Percentiles rank a stretch among this genome's conserved stretches.
These are phyloP conservation scores for Annona cherimola DNA, from an alignment of 164 flowering plant genomes.

Conservation along the genomic window DNA sequence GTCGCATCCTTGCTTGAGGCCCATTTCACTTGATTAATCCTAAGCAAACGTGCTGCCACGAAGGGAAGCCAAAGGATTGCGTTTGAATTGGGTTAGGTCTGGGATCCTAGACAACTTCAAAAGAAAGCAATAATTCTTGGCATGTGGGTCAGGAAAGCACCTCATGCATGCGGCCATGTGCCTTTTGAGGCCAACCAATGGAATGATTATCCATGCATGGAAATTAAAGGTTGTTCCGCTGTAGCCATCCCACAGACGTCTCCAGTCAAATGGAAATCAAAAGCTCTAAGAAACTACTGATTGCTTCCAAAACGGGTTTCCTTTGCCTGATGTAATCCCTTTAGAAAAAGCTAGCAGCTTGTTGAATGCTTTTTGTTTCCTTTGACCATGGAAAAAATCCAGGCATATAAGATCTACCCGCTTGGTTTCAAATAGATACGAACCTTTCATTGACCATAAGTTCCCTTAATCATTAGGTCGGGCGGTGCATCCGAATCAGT, in stretches of 20 bases:
- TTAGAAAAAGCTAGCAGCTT: background rate
- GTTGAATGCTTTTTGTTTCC: background rate
- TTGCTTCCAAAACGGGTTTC: background rate
- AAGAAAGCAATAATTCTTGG: background rate
- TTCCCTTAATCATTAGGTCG: no score
- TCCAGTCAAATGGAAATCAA: background rate
- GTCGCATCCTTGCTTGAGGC: background rate
- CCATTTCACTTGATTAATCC: background rate
- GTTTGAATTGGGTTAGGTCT: background rate
- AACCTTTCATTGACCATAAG: no score
- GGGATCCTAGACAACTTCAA: background rate
- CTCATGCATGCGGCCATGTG: background rate
- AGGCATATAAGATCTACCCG: no score
- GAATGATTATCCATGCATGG: background rate
- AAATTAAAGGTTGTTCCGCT: background rate
- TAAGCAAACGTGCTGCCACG: no score
- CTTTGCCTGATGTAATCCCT: background rate
- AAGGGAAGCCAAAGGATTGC: no score
- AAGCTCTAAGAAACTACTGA: background rate
- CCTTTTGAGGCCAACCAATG: background rate
- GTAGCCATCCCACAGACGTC: background rate
- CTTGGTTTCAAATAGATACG: no score
- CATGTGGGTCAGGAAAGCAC: background rate
- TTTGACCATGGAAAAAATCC: background rate
- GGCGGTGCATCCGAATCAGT: no score